Percentiles rank a stretch among this genome's conserved stretches.
Conservation (phyloP, 129 eudicot species). For the Pittosporum tobira region DNA sequence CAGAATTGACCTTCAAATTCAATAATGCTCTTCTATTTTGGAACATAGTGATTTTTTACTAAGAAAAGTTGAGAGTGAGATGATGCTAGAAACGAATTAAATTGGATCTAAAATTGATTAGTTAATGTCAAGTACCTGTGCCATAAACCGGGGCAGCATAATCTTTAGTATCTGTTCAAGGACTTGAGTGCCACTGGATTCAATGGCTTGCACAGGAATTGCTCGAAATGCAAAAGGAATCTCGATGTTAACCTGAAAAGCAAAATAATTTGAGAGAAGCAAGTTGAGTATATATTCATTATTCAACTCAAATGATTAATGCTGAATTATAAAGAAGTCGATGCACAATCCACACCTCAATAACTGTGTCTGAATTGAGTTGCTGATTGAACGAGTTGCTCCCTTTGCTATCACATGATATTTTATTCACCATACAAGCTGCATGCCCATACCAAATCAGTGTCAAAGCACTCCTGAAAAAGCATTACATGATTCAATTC, state of each 20-base stretch:
- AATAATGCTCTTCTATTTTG: too few relatives aligned
- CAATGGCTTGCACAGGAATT: conserved; percentile 64
- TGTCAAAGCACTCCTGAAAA: conserved; percentile 95
- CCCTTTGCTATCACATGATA: conserved; percentile 51
- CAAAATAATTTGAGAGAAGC: conserved; percentile 4
- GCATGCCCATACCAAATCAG: conserved; percentile 97
- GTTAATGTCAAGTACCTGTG: conserved; percentile 41
- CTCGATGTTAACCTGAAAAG: conserved; percentile 73
- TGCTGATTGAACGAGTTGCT: conserved; percentile 45
- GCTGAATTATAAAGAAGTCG: background rate
- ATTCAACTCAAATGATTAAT: background rate
- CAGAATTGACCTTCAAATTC: too few relatives aligned
- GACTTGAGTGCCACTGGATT: conserved; percentile 86
- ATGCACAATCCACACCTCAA: conserved; percentile 44
- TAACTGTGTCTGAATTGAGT: conserved; percentile 79
- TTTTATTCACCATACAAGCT: conserved; percentile 93
- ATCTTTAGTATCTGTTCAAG: conserved; percentile 83
- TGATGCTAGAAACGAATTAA: background rate
- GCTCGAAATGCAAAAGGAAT: conserved; percentile 87
- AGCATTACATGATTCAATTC: conserved; percentile 38
- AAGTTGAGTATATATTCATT: background rate
- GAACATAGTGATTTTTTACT: too few relatives aligned
- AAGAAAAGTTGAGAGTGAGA: too few relatives aligned
- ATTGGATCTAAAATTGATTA: background rate
- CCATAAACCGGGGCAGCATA: conserved; percentile 91